Conservation (phyloP, 192 early-diverging fungal species). For the Chytriomyces confervae region DNA sequence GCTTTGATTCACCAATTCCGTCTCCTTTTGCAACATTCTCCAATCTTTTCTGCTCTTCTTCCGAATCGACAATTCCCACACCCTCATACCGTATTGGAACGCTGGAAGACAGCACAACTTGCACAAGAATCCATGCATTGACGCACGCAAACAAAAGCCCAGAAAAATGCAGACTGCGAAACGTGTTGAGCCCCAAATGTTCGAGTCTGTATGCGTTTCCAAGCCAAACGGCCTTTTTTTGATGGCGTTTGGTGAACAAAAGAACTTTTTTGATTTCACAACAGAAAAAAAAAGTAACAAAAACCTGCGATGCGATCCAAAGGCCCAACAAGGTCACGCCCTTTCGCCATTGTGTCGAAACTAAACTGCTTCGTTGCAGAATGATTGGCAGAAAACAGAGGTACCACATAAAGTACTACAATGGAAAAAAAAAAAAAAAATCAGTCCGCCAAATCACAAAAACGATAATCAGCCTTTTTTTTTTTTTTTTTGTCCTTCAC, state of each 20-base stretch:
- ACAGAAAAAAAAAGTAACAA: slow-evolving; percentile 1
- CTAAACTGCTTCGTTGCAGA: slow-evolving; percentile 66
- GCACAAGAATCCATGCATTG: slow-evolving; percentile 74
- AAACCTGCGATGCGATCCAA: slow-evolving; percentile 75
- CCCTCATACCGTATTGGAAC: too few relatives aligned
- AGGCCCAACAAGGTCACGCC: slow-evolving; percentile 61
- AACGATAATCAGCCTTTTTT: not conserved
- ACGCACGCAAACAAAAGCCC: slow-evolving; percentile 72
- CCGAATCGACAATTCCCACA: too few relatives aligned
- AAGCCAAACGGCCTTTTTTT: slow-evolving; percentile 84
- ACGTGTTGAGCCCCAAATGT: slow-evolving; percentile 86
- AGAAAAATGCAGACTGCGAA: slow-evolving; percentile 74
- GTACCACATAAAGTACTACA: slow-evolving; percentile 99
- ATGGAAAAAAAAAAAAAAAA: not conserved
- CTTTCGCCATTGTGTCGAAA: slow-evolving; percentile 46
- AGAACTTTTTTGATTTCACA: not conserved
- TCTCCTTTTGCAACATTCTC: too few relatives aligned
- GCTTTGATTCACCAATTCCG: too few relatives aligned
- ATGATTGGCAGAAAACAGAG: slow-evolving; percentile 88
- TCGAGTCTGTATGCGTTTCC: slow-evolving; percentile 86
- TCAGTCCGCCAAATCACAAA: too few relatives aligned
- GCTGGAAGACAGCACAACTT: not conserved
- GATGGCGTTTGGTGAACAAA: slow-evolving; percentile 9
- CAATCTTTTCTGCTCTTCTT: too few relatives aligned
- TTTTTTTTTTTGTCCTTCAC: too few relatives aligned